Conservation (phyloP, 352 stramenopile species). For the Pythium apleroticum region DNA sequence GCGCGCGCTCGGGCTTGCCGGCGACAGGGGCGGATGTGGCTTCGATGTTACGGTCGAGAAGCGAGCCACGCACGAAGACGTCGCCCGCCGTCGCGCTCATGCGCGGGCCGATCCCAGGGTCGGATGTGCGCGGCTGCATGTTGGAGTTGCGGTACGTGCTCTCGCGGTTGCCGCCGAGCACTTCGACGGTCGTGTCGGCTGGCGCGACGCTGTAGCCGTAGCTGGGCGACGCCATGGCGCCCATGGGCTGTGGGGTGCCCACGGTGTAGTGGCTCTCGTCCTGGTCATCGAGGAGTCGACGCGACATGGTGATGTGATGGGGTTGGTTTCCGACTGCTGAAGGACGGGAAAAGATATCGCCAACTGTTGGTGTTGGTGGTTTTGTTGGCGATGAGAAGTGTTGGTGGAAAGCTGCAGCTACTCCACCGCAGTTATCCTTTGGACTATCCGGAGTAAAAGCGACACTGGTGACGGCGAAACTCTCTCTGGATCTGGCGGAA, state of each 20-base stretch:
- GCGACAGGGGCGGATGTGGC: conserved; percentile 22
- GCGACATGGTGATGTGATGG: not conserved
- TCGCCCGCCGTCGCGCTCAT: too few species aligned
- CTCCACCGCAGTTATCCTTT: not conserved
- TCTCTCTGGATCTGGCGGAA: not conserved
- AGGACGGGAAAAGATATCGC: not conserved
- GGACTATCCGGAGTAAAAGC: not conserved
- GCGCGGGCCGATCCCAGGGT: too few species aligned
- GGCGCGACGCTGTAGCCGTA: conserved; percentile 6
- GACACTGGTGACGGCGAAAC: not conserved
- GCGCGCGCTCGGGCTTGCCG: conserved; percentile 16
- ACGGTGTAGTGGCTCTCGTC: not conserved
- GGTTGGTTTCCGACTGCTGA: not conserved
- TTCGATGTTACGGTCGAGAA: conserved; percentile 52
- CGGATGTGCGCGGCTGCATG: too few species aligned
- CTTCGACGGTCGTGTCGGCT: not conserved
- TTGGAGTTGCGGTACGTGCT: conserved; percentile 8
- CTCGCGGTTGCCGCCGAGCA: not conserved
- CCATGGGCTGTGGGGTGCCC: not conserved
- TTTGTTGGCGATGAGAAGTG: not conserved
- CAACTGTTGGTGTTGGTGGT: not conserved
- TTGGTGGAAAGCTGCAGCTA: not conserved
- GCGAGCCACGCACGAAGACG: conserved; percentile 44
- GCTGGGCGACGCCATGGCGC: conserved; percentile 6
- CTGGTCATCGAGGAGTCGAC: not conserved